Evolutionary conservation across 192 early-diverging fungal species (phyloP).

Genomic region (Gamsiella multidivaricata): DNA sequence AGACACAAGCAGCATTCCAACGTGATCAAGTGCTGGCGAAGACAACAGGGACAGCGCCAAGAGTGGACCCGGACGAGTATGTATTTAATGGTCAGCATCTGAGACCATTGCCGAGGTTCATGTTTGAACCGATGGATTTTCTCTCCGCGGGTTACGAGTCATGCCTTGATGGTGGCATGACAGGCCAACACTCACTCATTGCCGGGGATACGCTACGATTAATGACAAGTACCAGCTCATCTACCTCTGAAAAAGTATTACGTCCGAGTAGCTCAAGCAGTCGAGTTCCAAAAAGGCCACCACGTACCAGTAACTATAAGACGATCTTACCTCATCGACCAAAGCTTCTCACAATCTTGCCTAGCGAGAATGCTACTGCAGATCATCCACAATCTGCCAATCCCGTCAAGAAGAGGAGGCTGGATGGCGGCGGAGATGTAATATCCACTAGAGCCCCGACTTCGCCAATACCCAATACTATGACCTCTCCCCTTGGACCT

Average conservation of each 20-base stretch:
- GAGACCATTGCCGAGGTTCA: constrained; percentile 33
- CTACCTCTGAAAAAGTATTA: neutral
- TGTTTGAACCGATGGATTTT: constrained; percentile 42
- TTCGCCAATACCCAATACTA: neutral
- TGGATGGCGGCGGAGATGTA: neutral
- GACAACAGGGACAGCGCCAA: constrained; percentile 14
- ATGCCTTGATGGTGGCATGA: constrained; percentile 2
- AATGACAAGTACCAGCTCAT: neutral
- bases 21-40: constrained; percentile 35
- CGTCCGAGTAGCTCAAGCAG: neutral
- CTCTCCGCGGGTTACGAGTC: constrained; percentile 19
- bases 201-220: neutral
- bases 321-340: constrained; percentile 14
- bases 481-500: constrained; percentile 3
- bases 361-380: neutral
- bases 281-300: neutral
- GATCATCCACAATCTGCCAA: neutral
- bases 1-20: constrained; percentile 41
- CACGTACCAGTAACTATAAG: constrained; percentile 4
- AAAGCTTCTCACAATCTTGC: neutral
- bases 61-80: constrained; percentile 36
- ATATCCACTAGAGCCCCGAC: neutral
- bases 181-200: constrained; percentile 3
- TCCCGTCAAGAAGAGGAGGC: constrained; percentile 14
- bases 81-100: constrained; percentile 48